Evolutionary conservation across 805 yeast genomes (phyloP).

Genomic region (Maudiozyma turicensis): DNA sequence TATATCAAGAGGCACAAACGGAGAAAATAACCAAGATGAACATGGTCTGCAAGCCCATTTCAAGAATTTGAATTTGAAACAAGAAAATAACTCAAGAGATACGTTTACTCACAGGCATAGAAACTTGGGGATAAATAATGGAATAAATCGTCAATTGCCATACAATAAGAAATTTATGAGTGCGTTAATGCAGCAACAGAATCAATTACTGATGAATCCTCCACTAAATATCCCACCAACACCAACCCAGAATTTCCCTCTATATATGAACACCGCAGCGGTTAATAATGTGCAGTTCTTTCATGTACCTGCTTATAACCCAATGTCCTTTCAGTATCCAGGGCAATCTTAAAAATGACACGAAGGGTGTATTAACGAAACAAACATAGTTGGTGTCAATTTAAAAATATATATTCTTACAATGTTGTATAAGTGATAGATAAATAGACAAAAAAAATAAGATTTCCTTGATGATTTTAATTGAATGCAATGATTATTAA

Average conservation of each 20-base stretch:
- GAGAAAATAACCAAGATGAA: too few species aligned
- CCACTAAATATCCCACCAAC: background rate
- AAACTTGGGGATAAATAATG: background rate
- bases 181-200: slow-evolving; percentile 20
- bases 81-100: background rate
- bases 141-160: slow-evolving; percentile 1
- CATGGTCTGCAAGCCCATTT: too few species aligned
- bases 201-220: slow-evolving; percentile 1
- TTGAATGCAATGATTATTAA: too few species aligned
- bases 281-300: background rate
- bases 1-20: too few species aligned
- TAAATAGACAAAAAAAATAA: too few species aligned
- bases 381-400: too few species aligned
- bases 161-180: slow-evolving; percentile 22
- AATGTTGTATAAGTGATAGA: too few species aligned
- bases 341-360: background rate
- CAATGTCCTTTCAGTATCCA: slow-evolving; percentile 1
- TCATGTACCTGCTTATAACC: background rate
- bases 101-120: background rate
- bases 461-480: too few species aligned
- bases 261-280: background rate
- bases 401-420: too few species aligned
- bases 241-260: background rate
- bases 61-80: background rate
- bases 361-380: background rate